Percentiles rank a stretch among this genome's conserved stretches.
Conservation (phyloP, 768 basidiomycete species). For the Panaeolus papilionaceus region DNA sequence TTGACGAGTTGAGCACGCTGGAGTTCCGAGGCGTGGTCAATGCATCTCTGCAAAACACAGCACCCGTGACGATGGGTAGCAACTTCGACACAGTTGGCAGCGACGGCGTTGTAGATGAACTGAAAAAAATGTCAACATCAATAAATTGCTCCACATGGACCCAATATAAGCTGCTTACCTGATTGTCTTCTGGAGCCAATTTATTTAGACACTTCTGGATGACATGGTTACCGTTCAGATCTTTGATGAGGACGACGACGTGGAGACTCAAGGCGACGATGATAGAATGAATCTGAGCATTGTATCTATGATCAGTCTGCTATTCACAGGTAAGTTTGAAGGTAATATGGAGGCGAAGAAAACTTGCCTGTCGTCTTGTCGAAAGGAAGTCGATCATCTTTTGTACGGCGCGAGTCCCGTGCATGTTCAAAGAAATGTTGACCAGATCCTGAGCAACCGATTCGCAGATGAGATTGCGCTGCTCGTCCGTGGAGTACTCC, state of each 20-base stretch:
- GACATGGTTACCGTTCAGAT: constrained; percentile 95
- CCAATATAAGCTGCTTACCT: constrained; percentile 53
- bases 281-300: constrained; percentile 94
- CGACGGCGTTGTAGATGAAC: constrained; percentile 99
- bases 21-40: constrained; percentile 96
- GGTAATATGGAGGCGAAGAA: constrained; percentile 36
- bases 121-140: constrained; percentile 35
- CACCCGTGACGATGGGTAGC: constrained; percentile 98
- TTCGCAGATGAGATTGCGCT: constrained; percentile 95
- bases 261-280: constrained; percentile 96
- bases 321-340: constrained; percentile 58
- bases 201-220: constrained; percentile 99
- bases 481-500: constrained; percentile 97
- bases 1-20: constrained; percentile 97
- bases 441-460: constrained; percentile 97
- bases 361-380: constrained; percentile 87
- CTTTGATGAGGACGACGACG: constrained; percentile 99
- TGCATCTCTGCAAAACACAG: constrained; percentile 96
- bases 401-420: constrained; percentile 98
- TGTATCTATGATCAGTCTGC: constrained; percentile 84
- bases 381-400: constrained; percentile 99
- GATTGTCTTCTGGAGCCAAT: constrained; percentile 97
- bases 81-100: constrained; percentile 98
- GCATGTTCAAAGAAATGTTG: constrained; percentile 99
- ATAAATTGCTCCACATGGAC: neutral